phyloP scores from a whole-genome alignment of 805 yeast species.

The Schizosaccharomyces lindneri region DNA sequence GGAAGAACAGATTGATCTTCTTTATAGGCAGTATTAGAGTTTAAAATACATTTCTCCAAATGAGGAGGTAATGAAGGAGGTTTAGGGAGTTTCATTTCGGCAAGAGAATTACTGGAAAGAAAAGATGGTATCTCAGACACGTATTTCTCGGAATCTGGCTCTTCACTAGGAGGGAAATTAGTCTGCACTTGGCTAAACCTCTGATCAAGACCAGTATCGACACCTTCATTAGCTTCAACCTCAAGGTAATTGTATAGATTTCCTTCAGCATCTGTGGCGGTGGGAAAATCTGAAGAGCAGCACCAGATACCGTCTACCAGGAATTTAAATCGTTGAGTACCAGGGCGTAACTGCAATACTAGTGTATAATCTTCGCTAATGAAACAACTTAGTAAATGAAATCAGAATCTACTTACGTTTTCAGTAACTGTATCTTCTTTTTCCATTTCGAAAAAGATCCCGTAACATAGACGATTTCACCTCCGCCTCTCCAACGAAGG shows the following conservation, averaged over 20 bases:
- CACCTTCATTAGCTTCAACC: conserved; percentile 18
- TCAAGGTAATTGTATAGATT: conserved; percentile 82
- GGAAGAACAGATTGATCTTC: conserved; percentile 76
- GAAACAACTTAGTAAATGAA: not conserved
- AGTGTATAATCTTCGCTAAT: conserved; percentile 23
- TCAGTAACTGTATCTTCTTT: conserved; percentile 65
- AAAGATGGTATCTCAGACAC: conserved; percentile 19
- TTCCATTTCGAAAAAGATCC: conserved; percentile 98
- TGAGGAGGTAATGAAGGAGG: conserved; percentile 97
- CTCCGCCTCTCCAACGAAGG: conserved; percentile 90
- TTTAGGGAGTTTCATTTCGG: conserved; percentile 13
- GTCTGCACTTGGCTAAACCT: conserved; percentile 2
- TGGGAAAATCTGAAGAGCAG: conserved; percentile 71
- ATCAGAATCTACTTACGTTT: conserved; percentile 1
- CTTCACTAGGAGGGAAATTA: conserved; percentile 4
- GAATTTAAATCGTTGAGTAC: conserved; percentile 80
- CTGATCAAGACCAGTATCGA: conserved; percentile 1
- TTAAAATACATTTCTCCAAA: conserved; percentile 74
- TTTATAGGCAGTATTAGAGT: conserved; percentile 36
- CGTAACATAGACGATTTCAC: conserved; percentile 78
- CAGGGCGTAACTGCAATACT: conserved; percentile 57
- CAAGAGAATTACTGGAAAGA: conserved; percentile 8
- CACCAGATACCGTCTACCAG: conserved; percentile 84
- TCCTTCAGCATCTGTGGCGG: conserved; percentile 93
- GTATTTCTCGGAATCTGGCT: conserved; percentile 10